phyloP scores from a whole-genome alignment of 306 rosid species.

The Alnus rubra region DNA sequence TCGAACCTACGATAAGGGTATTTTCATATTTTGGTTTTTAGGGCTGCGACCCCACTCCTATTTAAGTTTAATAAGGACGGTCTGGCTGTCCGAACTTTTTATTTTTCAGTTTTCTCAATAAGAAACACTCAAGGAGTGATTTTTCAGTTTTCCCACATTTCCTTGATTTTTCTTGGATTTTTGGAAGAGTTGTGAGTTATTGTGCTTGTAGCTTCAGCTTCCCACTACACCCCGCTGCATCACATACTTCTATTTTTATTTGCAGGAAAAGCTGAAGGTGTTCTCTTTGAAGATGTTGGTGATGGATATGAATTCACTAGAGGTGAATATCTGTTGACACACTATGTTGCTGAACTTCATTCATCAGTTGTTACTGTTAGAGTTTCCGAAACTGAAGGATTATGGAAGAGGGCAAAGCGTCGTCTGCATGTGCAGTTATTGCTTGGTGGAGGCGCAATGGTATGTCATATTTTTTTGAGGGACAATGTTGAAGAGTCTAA shows the following conservation, averaged over 20 bases:
- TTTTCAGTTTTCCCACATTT: too few relatives aligned
- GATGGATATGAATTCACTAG: constrained; percentile 82
- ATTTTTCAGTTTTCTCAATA: too few relatives aligned
- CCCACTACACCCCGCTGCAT: too few relatives aligned
- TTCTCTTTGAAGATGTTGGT: constrained; percentile 86
- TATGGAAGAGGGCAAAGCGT: constrained; percentile 79
- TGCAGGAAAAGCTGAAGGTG: constrained; percentile 89
- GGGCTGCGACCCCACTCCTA: too few relatives aligned
- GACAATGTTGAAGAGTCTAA: constrained; percentile 22
- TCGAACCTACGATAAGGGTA: too few relatives aligned
- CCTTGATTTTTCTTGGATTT: too few relatives aligned
- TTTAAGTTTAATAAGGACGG: too few relatives aligned
- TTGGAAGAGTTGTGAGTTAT: too few relatives aligned
- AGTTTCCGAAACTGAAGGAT: constrained; percentile 70
- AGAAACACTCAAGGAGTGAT: too few relatives aligned
- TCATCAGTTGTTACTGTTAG: constrained; percentile 63
- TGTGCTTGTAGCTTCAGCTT: too few relatives aligned
- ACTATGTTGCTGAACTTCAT: constrained; percentile 71
- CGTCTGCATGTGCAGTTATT: constrained; percentile 66
- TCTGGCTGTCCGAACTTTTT: too few relatives aligned
- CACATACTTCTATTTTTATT: constrained; percentile 21
- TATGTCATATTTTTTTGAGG: constrained; percentile 34
- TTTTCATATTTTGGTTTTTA: too few relatives aligned
- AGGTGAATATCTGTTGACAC: constrained; percentile 75
- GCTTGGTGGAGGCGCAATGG: constrained; percentile 90